Base-by-base conservation (phyloP, 2,329 filamentous ascomycete species). In the Stromatinia cepivora region DNA sequence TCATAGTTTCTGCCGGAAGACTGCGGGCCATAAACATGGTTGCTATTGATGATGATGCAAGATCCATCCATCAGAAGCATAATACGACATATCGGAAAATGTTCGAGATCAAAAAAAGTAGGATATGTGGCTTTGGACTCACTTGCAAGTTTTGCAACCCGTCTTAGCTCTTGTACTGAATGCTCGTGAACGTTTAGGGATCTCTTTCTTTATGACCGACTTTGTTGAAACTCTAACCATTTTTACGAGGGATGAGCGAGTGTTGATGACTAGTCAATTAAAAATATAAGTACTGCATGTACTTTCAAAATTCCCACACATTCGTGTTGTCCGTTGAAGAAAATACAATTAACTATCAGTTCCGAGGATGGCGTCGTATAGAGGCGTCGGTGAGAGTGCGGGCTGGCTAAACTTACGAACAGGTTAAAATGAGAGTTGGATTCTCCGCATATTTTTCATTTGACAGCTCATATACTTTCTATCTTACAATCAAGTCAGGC, bases 141-240 rank as follows among this genome's bases (percentile, higher is more conserved):
- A 72, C 70, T 63, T 72, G 71, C 71, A 72, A 9, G 71, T 69
- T 54, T 69, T 72, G 39, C 71, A 72, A 6, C 69, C 69, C 15
- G 65, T 71, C 34, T 64, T 48, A n/a, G 65, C 53, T 69, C 59
- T 71, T 45, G 61, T 53, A n/a, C 63, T 69, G 36, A 66, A 66
- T 17, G 66, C 70, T 13, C 66, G 52, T 10, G 61, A 53, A n/a
- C 67, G 59, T 69, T 62, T 68, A 28, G 66, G 56, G 8, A 34
- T 3, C 25, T 68, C 66, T 22, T 68, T 68, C 34, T 46, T 63
- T 25, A 46, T 25, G 3, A 42, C 36, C 25, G 25, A 13, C 5
- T 52, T 68, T 62, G 48, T 53, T 13, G 39, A 22, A 20, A 11
- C 20, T 52, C n/a, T 57, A 31, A 25, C 8, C 66, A 68, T 68